phyloP scores from a whole-genome alignment of 345 rosid species.

The Hibiscus tridactylites region DNA sequence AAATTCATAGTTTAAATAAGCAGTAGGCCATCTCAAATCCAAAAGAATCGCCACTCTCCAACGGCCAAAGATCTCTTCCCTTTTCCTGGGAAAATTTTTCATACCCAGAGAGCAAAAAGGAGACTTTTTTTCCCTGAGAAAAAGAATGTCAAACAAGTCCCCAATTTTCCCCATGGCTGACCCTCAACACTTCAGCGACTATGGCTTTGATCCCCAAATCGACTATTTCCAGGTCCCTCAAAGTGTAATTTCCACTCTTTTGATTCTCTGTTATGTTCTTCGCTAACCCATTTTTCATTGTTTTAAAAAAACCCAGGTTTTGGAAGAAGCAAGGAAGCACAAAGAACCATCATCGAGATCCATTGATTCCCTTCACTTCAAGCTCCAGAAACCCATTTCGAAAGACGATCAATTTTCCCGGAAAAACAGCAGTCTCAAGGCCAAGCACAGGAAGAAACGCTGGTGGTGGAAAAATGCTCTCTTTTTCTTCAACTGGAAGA shows the following conservation, averaged over 20 bases:
- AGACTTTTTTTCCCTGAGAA: background rate
- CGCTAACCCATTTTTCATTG: slow-evolving; percentile 7
- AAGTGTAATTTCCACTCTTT: background rate
- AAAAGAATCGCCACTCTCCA: background rate
- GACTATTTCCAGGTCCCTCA: slow-evolving; percentile 70
- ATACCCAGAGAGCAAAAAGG: background rate
- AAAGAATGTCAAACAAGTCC: background rate
- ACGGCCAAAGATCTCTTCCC: background rate
- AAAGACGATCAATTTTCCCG: slow-evolving; percentile 45
- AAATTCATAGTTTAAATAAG: no score
- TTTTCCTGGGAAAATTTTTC: no score
- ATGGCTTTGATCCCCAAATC: slow-evolving; percentile 19
- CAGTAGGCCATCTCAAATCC: no score
- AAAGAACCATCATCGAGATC: slow-evolving; percentile 36
- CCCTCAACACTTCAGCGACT: background rate
- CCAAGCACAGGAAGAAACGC: slow-evolving; percentile 45
- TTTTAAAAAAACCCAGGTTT: slow-evolving; percentile 26
- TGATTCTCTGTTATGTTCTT: background rate
- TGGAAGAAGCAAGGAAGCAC: slow-evolving; percentile 75
- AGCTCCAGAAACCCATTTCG: slow-evolving; percentile 81
- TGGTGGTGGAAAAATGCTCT: slow-evolving; percentile 94
- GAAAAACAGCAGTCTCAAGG: slow-evolving; percentile 19
- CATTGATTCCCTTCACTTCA: slow-evolving; percentile 55
- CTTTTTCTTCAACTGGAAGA: slow-evolving; percentile 59
- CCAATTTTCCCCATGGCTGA: background rate